A percentile compares a stretch with the other conserved stretches of the same genome.
These are phyloP conservation scores for Erythrophleum ivorense DNA, from an alignment of 331 rosid species.

Conservation along the genomic window DNA sequence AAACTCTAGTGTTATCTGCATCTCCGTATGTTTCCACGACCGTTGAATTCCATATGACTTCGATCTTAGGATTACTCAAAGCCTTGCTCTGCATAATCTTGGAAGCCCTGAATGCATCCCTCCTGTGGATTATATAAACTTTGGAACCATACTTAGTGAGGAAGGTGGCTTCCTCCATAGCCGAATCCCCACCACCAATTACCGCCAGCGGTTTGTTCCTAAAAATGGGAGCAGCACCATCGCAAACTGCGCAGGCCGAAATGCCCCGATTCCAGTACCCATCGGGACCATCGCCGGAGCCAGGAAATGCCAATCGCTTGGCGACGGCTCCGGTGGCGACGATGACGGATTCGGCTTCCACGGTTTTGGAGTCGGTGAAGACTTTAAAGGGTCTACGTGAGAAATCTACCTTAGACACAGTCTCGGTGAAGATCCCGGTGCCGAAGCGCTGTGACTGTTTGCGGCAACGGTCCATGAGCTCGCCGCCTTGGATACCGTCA, in stretches of 20 bases:
- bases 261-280: slow-evolving; percentile 89
- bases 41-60: slow-evolving; percentile 71
- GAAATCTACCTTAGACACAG: slow-evolving; percentile 68
- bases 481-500: slow-evolving; percentile 64
- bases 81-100: slow-evolving; percentile 79
- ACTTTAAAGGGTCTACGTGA: slow-evolving; percentile 64
- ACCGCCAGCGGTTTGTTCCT: slow-evolving; percentile 68
- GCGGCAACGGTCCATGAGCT: slow-evolving; percentile 78
- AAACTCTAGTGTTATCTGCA: slow-evolving; percentile 40
- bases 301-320: slow-evolving; percentile 64
- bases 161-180: slow-evolving; percentile 92
- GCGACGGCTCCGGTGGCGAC: slow-evolving; percentile 86
- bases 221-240: slow-evolving; percentile 85
- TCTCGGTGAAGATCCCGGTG: slow-evolving; percentile 63
- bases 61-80: slow-evolving; percentile 70
- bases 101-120: slow-evolving; percentile 74
- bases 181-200: slow-evolving; percentile 87
- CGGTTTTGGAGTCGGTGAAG: slow-evolving; percentile 54
- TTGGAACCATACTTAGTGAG: slow-evolving; percentile 80
- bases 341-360: slow-evolving; percentile 65
- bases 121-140: slow-evolving; percentile 78
- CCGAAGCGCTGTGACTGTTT: slow-evolving; percentile 74
- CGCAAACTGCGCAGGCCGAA: slow-evolving; percentile 87
- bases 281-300: slow-evolving; percentile 56
- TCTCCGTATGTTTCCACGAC: slow-evolving; percentile 69